phyloP scores from a whole-genome alignment of 345 rosid genomes.

The Arabidopsis arenosa region DNA sequence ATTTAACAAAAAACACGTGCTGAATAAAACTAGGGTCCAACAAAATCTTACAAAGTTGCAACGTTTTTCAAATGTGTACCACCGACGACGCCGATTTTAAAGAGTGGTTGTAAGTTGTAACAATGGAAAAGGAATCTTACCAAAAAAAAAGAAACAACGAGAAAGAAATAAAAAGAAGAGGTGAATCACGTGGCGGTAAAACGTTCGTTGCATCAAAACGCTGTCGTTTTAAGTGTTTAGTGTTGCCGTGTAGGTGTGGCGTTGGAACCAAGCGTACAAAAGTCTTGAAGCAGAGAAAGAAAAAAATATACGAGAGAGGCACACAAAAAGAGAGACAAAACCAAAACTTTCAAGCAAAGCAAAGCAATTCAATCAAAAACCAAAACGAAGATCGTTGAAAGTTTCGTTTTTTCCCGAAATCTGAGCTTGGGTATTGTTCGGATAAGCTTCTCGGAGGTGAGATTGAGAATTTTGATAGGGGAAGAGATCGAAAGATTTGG shows the following conservation, averaged over 20 bases:
- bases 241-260: constrained; percentile 31
- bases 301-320: constrained; percentile 21
- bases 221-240: neutral
- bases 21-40: neutral
- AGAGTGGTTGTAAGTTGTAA: neutral
- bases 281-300: constrained; percentile 11
- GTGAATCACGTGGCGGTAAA: constrained; percentile 39
- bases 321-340: constrained; percentile 32
- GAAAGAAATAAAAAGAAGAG: neutral
- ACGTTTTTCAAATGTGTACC: neutral
- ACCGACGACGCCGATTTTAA: neutral
- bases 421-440: constrained; percentile 2
- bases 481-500: constrained; percentile 4
- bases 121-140: constrained; percentile 9
- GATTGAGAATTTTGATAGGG: neutral
- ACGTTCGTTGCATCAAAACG: constrained; percentile 18
- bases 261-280: constrained; percentile 45
- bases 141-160: neutral
- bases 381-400: neutral
- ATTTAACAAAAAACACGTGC: neutral
- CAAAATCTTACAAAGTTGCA: neutral
- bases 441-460: neutral
- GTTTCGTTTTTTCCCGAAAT: neutral
- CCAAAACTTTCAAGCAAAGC: constrained; percentile 38
- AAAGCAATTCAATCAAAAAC: neutral